Percentiles rank a stretch among this genome's conserved stretches.
These are phyloP conservation scores for Westerdykella aurantiaca DNA, from an alignment of 2,329 filamentous ascomycete genomes.

Conservation along the genomic window DNA sequence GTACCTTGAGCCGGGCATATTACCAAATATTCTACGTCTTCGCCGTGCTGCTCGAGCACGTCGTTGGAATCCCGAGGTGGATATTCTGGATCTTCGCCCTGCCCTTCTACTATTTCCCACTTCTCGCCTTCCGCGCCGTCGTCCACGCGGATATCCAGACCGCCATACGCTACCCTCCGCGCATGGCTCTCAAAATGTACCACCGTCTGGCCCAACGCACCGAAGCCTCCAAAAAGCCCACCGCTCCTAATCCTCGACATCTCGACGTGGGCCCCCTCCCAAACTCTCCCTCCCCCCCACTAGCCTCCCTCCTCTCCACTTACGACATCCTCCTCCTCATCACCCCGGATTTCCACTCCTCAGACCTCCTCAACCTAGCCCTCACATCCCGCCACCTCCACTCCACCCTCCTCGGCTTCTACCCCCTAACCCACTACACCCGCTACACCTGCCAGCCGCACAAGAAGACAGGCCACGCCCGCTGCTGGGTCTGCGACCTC, in stretches of 20 bases:
- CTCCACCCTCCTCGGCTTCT: slow-evolving; percentile 11
- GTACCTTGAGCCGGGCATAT: too few species aligned
- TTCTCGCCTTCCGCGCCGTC: too few species aligned
- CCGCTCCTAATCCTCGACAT: not conserved
- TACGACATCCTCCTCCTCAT: slow-evolving; percentile 28
- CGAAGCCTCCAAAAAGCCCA: not conserved
- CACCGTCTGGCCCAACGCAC: slow-evolving; percentile 4
- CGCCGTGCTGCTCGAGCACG: too few species aligned
- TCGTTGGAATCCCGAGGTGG: too few species aligned
- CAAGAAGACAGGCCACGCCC: slow-evolving; percentile 1
- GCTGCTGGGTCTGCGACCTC: slow-evolving; percentile 20
- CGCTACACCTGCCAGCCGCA: slow-evolving; percentile 16
- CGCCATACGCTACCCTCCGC: slow-evolving; percentile 12
- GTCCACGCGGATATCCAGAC: slow-evolving; percentile 6
- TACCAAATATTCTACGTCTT: too few species aligned
- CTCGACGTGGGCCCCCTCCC: not conserved
- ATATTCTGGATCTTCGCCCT: too few species aligned
- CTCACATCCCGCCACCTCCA: slow-evolving; percentile 22
- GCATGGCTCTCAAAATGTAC: slow-evolving; percentile 12
- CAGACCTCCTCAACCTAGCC: slow-evolving; percentile 20
- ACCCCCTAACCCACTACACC: slow-evolving; percentile 13
- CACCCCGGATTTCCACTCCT: slow-evolving; percentile 21
- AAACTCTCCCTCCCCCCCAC: not conserved
- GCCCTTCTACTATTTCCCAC: too few species aligned
- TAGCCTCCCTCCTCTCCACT: slow-evolving; percentile 22